Conservation (phyloP, 2,329 filamentous ascomycete genomes). For the Akanthomyces dipterigenus region DNA sequence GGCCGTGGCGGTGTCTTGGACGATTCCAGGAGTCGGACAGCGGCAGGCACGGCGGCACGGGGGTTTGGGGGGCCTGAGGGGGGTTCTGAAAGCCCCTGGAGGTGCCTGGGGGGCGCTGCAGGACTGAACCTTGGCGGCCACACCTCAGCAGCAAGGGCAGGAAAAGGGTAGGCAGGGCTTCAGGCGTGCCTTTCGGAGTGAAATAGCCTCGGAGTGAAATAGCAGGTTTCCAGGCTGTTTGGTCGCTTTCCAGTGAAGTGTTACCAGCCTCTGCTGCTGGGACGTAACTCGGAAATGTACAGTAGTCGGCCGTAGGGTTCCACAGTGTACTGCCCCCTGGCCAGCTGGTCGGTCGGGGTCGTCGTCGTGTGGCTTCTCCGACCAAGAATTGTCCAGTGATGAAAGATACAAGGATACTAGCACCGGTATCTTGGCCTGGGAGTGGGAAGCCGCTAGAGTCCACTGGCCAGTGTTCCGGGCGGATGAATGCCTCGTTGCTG, state of each 20-base stretch:
- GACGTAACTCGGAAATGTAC: no score
- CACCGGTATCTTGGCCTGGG: not conserved
- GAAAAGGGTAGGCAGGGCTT: not conserved
- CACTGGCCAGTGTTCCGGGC: not conserved
- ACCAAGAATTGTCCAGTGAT: not conserved
- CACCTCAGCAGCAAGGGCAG: not conserved
- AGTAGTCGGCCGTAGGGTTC: not conserved
- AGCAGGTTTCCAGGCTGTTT: no score
- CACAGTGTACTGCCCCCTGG: slow-evolving; percentile 4
- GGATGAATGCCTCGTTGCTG: not conserved
- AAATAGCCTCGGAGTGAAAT: no score
- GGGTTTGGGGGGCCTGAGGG: not conserved
- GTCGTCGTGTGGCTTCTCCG: not conserved
- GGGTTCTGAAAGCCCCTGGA: not conserved
- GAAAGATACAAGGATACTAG: not conserved
- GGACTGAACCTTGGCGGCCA: not conserved
- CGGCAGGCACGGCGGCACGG: not conserved
- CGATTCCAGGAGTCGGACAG: slow-evolving; percentile 11
- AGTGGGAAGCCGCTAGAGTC: not conserved
- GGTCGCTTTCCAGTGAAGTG: no score
- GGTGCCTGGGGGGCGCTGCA: not conserved
- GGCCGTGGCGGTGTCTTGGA: slow-evolving; percentile 16
- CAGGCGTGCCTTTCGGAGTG: not conserved
- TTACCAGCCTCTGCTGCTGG: not conserved
- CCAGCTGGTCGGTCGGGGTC: not conserved